Conservation (phyloP, 805 yeast species). For the Cyberlindnera veronae region DNA sequence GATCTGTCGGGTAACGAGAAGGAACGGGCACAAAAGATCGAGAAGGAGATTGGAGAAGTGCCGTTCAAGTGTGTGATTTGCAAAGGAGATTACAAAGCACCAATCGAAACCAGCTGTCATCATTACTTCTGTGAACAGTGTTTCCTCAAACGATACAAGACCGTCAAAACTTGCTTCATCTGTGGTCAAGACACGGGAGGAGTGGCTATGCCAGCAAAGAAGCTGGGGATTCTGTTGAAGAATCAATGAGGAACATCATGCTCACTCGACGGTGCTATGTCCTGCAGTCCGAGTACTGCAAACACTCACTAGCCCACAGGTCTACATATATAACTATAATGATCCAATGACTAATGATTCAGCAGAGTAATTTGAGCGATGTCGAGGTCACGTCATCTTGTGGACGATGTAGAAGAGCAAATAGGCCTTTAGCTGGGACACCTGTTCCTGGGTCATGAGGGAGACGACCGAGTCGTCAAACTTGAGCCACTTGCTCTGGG, state of each 20-base stretch:
- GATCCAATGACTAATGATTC: too few relatives aligned
- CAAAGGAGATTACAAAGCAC: conserved; percentile 47
- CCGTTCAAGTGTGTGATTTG: conserved; percentile 67
- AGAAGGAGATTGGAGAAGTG: conserved; percentile 30
- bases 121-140: conserved; percentile 67
- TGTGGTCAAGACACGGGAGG: conserved; percentile 65
- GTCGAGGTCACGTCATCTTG: too few relatives aligned
- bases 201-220: conserved; percentile 49
- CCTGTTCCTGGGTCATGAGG: conserved; percentile 59
- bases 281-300: too few relatives aligned
- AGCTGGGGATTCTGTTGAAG: conserved; percentile 28
- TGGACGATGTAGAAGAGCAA: conserved; percentile 61
- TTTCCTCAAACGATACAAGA: conserved; percentile 45
- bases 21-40: conserved; percentile 27
- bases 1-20: conserved; percentile 33
- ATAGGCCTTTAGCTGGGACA: conserved; percentile 72
- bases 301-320: too few relatives aligned
- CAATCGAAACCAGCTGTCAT: conserved; percentile 56
- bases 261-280: too few relatives aligned
- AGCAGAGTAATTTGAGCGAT: too few relatives aligned
- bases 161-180: conserved; percentile 45
- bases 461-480: conserved; percentile 88
- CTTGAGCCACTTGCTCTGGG: conserved; percentile 80
- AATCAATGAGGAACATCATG: too few relatives aligned
- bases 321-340: too few relatives aligned